phyloP scores from a whole-genome alignment of 75 land plant species.

The Pseudotsuga menziesii region DNA sequence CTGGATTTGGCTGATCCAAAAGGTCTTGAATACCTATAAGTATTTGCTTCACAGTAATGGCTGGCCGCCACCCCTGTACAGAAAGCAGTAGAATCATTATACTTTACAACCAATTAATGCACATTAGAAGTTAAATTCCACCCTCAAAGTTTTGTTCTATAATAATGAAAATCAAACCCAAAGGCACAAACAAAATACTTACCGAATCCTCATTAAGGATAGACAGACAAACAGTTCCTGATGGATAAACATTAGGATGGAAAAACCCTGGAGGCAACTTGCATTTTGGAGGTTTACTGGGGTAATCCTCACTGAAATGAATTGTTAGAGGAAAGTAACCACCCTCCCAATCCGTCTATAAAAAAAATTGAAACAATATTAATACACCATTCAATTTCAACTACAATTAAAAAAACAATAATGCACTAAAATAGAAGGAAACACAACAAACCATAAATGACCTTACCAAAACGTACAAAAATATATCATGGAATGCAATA shows the following conservation, averaged over 20 bases:
- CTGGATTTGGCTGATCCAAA: constrained; percentile 88
- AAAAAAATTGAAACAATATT: too few species aligned
- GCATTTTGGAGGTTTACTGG: constrained; percentile 99
- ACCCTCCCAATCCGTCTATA: constrained; percentile 97
- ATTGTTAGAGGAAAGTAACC: constrained; percentile 74
- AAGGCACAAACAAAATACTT: constrained; percentile 17
- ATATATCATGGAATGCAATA: too few species aligned
- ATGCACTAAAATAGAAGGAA: too few species aligned
- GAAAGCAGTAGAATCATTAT: too few species aligned
- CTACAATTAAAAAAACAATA: too few species aligned
- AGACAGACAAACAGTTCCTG: constrained; percentile 95
- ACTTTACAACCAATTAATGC: too few species aligned
- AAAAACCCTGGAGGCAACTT: constrained; percentile 91
- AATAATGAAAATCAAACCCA: too few species aligned
- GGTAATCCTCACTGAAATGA: constrained; percentile 95
- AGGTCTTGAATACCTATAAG: constrained; percentile 94
- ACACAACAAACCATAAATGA: too few species aligned
- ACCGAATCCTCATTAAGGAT: constrained; percentile 95
- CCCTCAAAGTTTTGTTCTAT: too few species aligned
- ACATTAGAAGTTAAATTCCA: too few species aligned
- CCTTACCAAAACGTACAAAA: too few species aligned
- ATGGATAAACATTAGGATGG: constrained; percentile 98
- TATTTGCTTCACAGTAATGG: constrained; percentile 96
- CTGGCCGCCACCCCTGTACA: constrained; percentile 93
- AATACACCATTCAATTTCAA: too few species aligned